Base-by-base conservation (phyloP, 345 rosid species). In the Rhodamnia rubescens region DNA sequence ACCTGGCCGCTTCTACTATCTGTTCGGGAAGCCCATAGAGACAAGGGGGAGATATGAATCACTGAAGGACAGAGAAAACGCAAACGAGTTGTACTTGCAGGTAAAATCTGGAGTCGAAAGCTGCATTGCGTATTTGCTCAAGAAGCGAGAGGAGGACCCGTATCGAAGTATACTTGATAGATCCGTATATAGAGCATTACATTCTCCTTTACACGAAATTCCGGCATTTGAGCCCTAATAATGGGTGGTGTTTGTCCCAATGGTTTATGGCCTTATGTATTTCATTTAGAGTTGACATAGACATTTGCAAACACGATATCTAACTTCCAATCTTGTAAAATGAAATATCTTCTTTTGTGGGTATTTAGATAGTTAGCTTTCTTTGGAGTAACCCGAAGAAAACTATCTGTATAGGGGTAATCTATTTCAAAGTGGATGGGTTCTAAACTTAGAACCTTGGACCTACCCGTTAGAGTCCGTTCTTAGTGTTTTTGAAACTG, bases 131-230 rank as follows among this genome's bases (percentile, higher is more conserved):
- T 96, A 93, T 90, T 91, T 96, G 92, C 91, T 96, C 90, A 91
- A 94, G 92, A 94, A 93, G 90, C 84, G 98, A 84, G 93, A 94
- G 87, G 90, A 92, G 87, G 99, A 96, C 87, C 99, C 98, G 24
- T 94, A 90, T 82, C 87, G 99, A 89, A 91, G 81, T 78, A 81
- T 96, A 26, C 3, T 94, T 49, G 94, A 96, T 84, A 90, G 98
- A 88, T 61, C 89, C 49, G 42, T 86, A 29, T 91, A 93, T 83
- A 88, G 89, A 32, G 89, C 89, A 22, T 56, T 92, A 0, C 83
- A 90, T 84, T 74, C 91, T 89, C 88, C 95, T 24, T 82, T 52
- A 54, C 81, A 42, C 14, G 91, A 93, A 78, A 91, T 93, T 89
- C 98, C 99, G 7, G 84, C 97, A 50, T 96, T 96, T 86, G 90